Evolutionary conservation across 2,329 filamentous ascomycete species (phyloP).

Genomic region (Cladophialophora psammophila): DNA sequence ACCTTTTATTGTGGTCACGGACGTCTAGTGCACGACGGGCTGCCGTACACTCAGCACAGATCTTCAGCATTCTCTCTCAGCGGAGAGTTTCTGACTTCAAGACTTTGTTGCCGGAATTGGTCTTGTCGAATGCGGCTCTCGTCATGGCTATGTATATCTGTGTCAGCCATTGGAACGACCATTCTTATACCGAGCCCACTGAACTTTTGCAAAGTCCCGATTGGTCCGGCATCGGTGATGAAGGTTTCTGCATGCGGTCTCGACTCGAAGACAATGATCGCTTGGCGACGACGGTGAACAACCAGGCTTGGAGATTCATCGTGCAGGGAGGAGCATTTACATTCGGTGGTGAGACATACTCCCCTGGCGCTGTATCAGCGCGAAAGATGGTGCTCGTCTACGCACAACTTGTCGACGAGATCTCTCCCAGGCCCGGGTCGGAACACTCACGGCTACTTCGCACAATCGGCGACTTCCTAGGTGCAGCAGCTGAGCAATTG

Average conservation of each 20-base stretch:
- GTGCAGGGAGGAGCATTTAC: slow-evolving; percentile 9
- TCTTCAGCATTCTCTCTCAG: slow-evolving; percentile 59
- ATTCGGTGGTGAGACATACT: slow-evolving; percentile 12
- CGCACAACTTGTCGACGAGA: slow-evolving; percentile 21
- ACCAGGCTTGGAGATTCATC: background rate
- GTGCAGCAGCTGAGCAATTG: background rate
- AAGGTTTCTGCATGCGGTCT: background rate
- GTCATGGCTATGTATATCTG: slow-evolving; percentile 17
- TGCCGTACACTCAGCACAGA: slow-evolving; percentile 60
- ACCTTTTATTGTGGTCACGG: slow-evolving; percentile 50
- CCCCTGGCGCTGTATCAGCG: background rate
- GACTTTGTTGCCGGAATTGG: slow-evolving; percentile 9
- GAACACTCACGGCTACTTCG: slow-evolving; percentile 16
- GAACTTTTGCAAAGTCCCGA: slow-evolving; percentile 14
- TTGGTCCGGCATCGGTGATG: slow-evolving; percentile 9
- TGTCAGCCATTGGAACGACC: background rate
- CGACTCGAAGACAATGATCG: too few relatives aligned
- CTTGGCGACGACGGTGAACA: too few relatives aligned
- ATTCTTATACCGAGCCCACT: background rate
- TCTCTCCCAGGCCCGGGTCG: slow-evolving; percentile 4
- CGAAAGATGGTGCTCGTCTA: slow-evolving; percentile 16
- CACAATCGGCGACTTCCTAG: slow-evolving; percentile 18
- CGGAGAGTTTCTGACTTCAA: slow-evolving; percentile 58
- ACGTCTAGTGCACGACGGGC: slow-evolving; percentile 58
- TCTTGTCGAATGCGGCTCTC: slow-evolving; percentile 19